These are phyloP conservation scores for Xylaria sp. DNA, from an alignment of 2,329 filamentous ascomycete species.

Conservation along the genomic window DNA sequence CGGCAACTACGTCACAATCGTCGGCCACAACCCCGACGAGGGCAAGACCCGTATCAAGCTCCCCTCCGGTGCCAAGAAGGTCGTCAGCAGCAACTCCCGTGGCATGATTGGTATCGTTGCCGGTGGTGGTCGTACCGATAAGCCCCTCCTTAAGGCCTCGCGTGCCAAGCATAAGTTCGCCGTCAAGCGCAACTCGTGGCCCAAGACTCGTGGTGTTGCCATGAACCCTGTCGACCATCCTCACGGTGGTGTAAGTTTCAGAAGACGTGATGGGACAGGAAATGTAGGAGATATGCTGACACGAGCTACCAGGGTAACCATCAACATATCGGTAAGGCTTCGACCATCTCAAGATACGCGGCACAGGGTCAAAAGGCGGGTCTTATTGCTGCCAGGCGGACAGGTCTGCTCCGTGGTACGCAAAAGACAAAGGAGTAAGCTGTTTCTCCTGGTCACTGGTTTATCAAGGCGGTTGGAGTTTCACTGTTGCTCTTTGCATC, in stretches of 20 bases:
- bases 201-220: conserved; percentile 99
- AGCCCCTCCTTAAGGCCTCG: conserved; percentile 99
- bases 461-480: conserved; percentile 72
- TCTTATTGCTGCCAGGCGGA: conserved; percentile 99
- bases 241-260: conserved; percentile 81
- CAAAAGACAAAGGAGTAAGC: conserved; percentile 99
- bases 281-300: conserved; percentile 54
- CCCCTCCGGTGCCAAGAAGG: conserved; percentile 98
- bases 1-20: conserved; percentile 98
- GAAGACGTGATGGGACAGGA: neutral
- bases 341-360: conserved; percentile 98
- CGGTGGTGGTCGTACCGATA: conserved; percentile 99
- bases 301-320: conserved; percentile 82
- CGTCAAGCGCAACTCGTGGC: conserved; percentile 99
- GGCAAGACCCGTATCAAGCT: conserved; percentile 99
- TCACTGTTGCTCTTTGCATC: conserved; percentile 70
- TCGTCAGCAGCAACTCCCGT: conserved; percentile 88
- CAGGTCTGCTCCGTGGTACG: conserved; percentile 99
- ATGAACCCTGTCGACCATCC: conserved; percentile 99
- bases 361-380: conserved; percentile 99
- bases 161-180: conserved; percentile 99
- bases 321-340: conserved; percentile 99
- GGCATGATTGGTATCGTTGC: conserved; percentile 99
- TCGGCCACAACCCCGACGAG: conserved; percentile 98
- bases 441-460: conserved; percentile 52